phyloP scores from a whole-genome alignment of 106 monocot genomes.

The Acorus gramineus region DNA sequence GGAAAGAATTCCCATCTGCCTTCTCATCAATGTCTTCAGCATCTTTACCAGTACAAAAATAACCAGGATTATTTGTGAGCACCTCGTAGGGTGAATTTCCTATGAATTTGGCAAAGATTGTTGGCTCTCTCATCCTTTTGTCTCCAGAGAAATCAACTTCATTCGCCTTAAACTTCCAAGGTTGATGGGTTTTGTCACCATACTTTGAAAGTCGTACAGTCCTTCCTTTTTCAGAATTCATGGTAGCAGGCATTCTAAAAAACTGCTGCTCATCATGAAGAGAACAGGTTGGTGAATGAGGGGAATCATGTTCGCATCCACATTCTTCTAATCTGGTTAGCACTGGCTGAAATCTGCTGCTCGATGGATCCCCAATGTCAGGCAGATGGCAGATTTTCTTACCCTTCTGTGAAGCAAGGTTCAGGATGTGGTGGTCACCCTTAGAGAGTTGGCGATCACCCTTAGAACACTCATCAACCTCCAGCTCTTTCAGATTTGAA shows the following conservation, averaged over 20 bases:
- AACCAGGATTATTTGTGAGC: conserved; percentile 9
- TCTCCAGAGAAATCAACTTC: conserved; percentile 1
- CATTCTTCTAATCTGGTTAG: neutral
- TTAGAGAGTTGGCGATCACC: neutral
- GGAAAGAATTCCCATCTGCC: too few relatives aligned
- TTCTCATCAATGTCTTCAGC: neutral
- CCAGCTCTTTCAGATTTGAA: neutral
- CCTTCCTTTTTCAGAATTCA: neutral
- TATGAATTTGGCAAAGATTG: neutral
- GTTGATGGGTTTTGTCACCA: neutral
- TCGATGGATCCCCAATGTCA: neutral
- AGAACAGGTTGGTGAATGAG: conserved; percentile 1
- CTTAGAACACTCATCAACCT: conserved; percentile 4
- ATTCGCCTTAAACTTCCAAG: neutral
- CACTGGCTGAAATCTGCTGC: neutral
- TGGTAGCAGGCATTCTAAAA: neutral
- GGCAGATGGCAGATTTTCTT: neutral
- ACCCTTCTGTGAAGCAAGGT: neutral
- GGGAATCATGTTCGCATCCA: neutral
- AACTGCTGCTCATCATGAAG: neutral
- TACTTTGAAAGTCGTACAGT: neutral
- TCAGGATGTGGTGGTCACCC: neutral
- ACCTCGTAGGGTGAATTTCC: conserved; percentile 8
- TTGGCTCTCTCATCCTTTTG: conserved; percentile 1
- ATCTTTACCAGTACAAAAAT: neutral